A percentile compares a stretch with the other conserved stretches of the same genome.
Evolutionary conservation across 805 yeast species (phyloP).

Genomic region (Kazachstania psychrophila): DNA sequence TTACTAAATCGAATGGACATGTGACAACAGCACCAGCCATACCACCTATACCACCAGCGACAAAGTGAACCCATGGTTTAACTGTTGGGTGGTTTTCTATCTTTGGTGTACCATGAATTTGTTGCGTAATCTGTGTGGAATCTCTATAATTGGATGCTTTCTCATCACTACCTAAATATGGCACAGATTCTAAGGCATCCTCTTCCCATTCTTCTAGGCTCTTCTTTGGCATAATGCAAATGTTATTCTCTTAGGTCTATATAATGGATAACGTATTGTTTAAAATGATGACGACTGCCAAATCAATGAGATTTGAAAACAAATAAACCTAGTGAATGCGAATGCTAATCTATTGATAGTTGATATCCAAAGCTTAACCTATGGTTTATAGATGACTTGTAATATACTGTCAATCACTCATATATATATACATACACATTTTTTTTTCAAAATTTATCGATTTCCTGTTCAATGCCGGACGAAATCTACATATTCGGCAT

Average conservation of each 20-base stretch:
- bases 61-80: slow-evolving; percentile 65
- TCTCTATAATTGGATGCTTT: slow-evolving; percentile 46
- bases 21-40: slow-evolving; percentile 96
- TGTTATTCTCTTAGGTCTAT: not conserved
- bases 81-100: slow-evolving; percentile 22
- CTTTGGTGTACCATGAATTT: slow-evolving; percentile 4
- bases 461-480: no score
- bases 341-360: no score
- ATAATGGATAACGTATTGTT: not conserved
- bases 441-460: no score
- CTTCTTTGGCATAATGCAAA: slow-evolving; percentile 18
- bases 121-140: slow-evolving; percentile 23
- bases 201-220: slow-evolving; percentile 32
- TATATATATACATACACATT: no score
- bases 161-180: slow-evolving; percentile 65
- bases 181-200: slow-evolving; percentile 52
- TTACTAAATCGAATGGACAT: slow-evolving; percentile 92
- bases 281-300: no score
- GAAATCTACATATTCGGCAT: no score
- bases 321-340: no score
- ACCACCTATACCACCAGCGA: slow-evolving; percentile 92
- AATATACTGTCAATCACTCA: no score
- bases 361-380: no score
- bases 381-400: no score
- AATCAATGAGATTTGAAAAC: no score